Evolutionary conservation across 345 rosid species (phyloP).

Genomic region (Brassica juncea): DNA sequence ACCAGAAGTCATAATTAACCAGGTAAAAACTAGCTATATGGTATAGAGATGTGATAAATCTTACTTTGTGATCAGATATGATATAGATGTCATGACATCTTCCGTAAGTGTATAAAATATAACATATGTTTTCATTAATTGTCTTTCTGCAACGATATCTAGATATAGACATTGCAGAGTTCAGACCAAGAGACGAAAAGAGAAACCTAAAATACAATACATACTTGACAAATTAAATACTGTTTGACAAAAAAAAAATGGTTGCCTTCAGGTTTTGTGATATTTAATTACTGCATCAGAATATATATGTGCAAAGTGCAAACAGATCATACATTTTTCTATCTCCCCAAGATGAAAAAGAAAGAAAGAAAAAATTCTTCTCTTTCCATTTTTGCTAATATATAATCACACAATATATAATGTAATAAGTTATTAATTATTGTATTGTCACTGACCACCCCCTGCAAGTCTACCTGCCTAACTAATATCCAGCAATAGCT

Average conservation of each 20-base stretch:
- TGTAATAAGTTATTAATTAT: background rate
- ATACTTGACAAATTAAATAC: conserved; percentile 5
- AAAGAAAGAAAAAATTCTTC: background rate
- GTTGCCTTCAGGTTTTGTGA: conserved; percentile 9
- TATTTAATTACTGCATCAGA: conserved; percentile 12
- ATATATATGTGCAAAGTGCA: conserved; percentile 21
- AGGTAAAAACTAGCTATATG: background rate
- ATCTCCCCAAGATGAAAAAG: conserved; percentile 23
- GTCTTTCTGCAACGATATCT: conserved; percentile 12
- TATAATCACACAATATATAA: conserved; percentile 16
- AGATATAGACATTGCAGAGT: conserved; percentile 7
- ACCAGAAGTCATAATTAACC: background rate
- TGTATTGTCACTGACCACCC: conserved; percentile 37
- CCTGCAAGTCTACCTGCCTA: conserved; percentile 41
- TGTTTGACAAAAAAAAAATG: background rate
- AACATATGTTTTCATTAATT: conserved; percentile 2
- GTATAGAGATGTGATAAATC: conserved; percentile 3
- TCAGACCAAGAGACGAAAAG: conserved; percentile 32
- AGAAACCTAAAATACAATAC: conserved; percentile 18
- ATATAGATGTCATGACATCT: background rate
- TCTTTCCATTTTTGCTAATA: conserved; percentile 4
- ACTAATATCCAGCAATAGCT: conserved; percentile 42
- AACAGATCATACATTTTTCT: conserved; percentile 34
- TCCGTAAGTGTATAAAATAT: conserved; percentile 6
- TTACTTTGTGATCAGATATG: background rate